Conservation (phyloP, 805 yeast species). For the Cyberlindnera saturnus region DNA sequence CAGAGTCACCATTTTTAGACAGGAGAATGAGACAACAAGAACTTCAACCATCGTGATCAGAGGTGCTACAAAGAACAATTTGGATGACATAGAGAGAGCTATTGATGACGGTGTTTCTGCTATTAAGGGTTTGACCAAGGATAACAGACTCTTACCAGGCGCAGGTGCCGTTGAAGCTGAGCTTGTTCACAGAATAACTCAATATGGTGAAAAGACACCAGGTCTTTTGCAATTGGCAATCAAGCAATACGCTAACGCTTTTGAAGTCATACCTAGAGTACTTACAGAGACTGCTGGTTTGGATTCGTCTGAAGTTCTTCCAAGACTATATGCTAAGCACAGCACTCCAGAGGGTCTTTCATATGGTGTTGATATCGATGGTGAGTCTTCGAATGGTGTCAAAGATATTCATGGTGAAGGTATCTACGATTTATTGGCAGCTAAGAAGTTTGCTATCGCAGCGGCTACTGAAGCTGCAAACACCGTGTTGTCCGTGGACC, state of each 20-base stretch:
- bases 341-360: constrained; percentile 37
- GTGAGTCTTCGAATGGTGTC: constrained; percentile 59
- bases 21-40: constrained; percentile 54
- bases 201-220: constrained; percentile 89
- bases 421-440: constrained; percentile 71
- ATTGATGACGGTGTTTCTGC: constrained; percentile 95
- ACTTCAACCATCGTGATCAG: constrained; percentile 91
- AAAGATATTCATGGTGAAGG: constrained; percentile 64
- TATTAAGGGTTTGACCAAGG: constrained; percentile 82
- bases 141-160: constrained; percentile 79
- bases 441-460: constrained; percentile 81
- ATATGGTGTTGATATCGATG: constrained; percentile 76
- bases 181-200: constrained; percentile 69
- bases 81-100: constrained; percentile 95
- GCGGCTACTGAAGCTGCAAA: constrained; percentile 94
- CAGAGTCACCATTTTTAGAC: constrained; percentile 90
- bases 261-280: constrained; percentile 89
- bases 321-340: constrained; percentile 86
- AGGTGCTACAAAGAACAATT: constrained; percentile 91
- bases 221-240: constrained; percentile 91
- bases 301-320: constrained; percentile 83
- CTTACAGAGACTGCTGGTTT: constrained; percentile 93
- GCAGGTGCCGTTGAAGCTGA: constrained; percentile 96
- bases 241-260: constrained; percentile 88
- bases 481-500: constrained; percentile 89